Evolutionary conservation across 345 rosid species (phyloP).

Genomic region (Bruguiera sexangula): DNA sequence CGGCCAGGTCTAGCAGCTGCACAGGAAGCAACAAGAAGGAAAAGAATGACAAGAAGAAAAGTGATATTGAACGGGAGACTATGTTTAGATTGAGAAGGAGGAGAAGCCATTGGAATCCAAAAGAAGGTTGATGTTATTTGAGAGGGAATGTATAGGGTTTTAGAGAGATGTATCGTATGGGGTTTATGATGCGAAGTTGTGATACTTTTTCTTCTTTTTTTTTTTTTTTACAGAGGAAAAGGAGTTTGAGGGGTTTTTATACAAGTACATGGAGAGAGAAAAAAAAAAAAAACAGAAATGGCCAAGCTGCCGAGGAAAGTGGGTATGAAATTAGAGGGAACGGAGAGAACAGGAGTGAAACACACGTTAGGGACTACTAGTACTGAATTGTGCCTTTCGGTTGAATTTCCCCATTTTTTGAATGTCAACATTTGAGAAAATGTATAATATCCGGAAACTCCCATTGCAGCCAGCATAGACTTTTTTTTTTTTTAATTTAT

Average conservation of each 20-base stretch:
- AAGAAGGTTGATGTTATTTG: not conserved
- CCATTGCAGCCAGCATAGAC: too few species aligned
- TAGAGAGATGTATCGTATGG: conserved; percentile 3
- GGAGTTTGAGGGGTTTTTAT: not conserved
- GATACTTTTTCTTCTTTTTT: too few species aligned
- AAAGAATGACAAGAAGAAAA: conserved; percentile 23
- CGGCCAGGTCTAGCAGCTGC: conserved; percentile 33
- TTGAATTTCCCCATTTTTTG: conserved; percentile 6
- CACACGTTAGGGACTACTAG: conserved; percentile 35
- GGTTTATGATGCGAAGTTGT: too few species aligned
- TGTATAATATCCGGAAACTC: too few species aligned
- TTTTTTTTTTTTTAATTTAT: too few species aligned
- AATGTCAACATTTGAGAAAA: conserved; percentile 29
- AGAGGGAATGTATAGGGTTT: conserved; percentile 19
- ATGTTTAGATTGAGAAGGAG: conserved; percentile 14
- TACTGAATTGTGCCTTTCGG: conserved; percentile 1
- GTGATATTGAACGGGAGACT: conserved; percentile 9
- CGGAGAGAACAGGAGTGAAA: conserved; percentile 23
- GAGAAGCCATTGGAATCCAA: conserved; percentile 19
- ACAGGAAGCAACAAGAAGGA: conserved; percentile 34
- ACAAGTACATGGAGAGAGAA: not conserved
- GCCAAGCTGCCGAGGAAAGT: not conserved
- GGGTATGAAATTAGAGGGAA: conserved; percentile 14
- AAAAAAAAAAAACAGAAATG: too few species aligned
- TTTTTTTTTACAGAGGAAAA: not conserved